phyloP scores from a whole-genome alignment of 2,329 filamentous ascomycete genomes.

The Parasarocladium wereldwijsianum region DNA sequence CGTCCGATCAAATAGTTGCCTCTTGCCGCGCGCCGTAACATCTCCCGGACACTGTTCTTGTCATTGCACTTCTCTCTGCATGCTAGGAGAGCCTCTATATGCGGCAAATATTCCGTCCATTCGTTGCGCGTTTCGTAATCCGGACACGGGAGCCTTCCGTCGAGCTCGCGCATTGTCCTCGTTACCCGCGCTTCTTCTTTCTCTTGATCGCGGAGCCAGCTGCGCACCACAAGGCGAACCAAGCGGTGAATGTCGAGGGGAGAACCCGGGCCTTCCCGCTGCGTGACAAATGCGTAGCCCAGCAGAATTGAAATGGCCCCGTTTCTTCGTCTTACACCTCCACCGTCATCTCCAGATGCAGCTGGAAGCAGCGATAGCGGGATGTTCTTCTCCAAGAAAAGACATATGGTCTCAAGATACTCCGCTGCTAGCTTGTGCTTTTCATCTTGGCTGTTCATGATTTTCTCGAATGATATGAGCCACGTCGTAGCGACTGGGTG shows the following conservation, averaged over 20 bases:
- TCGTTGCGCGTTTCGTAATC: slow-evolving; percentile 9
- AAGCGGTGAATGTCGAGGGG: slow-evolving; percentile 17
- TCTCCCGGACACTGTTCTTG: background rate
- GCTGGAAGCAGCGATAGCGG: slow-evolving; percentile 12
- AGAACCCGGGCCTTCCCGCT: slow-evolving; percentile 7
- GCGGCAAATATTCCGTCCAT: slow-evolving; percentile 12
- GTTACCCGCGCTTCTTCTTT: background rate
- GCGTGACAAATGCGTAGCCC: slow-evolving; percentile 16
- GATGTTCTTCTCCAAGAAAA: slow-evolving; percentile 15
- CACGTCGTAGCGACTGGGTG: slow-evolving; percentile 18
- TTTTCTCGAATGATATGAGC: slow-evolving; percentile 19
- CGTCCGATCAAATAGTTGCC: background rate
- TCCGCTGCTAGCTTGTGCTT: slow-evolving; percentile 12
- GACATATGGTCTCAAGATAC: slow-evolving; percentile 16
- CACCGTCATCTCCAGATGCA: slow-evolving; percentile 5
- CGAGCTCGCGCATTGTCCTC: background rate
- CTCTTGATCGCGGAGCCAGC: slow-evolving; percentile 12
- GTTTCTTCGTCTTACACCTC: too few species aligned
- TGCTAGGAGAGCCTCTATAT: slow-evolving; percentile 7
- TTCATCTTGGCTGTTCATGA: too few species aligned
- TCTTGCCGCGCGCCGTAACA: background rate
- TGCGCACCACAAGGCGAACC: slow-evolving; percentile 14
- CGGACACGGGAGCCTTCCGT: slow-evolving; percentile 4
- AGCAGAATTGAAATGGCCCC: slow-evolving; percentile 13
- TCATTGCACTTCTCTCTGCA: background rate